Base-by-base conservation (phyloP, 495 filamentous ascomycete genomes). In the Xylaria castorea region DNA sequence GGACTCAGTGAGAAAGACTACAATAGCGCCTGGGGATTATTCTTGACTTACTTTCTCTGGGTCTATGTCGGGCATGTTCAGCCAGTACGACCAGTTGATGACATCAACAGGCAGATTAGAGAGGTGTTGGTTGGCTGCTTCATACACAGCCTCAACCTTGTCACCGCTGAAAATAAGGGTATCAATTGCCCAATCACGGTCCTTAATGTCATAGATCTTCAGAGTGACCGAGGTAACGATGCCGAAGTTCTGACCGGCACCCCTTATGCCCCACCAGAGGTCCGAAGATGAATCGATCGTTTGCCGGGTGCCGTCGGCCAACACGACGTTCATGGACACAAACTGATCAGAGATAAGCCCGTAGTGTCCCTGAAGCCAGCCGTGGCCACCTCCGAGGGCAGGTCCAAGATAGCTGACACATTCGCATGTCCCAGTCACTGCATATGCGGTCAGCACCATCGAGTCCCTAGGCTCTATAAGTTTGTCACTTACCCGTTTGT, bases 181-280 rank as follows among this genome's bases (percentile, higher is more conserved):
- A 62, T 81, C 81, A 42, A 84, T 83, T 16, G 84, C 79, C 81
- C 83, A 87, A 64, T 84, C 74, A 9, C 30, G 34, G 66, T 83
- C 42, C 70, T 80, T 66, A 60, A 81, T 79, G 3, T 66, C 72
- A 76, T 86, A 87, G 60, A 88, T 80, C 76, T 86, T 86, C 51
- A 74, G 73, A 30, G 81, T 85, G 40, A 86, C 75, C 11, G 82
- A 85, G 16, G 82, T 85, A 32, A 91, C 85, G 75, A 91, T 87
- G 62, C 89, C 89, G 68, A 91, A 91, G 77, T 91, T 91, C 75
- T 89, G 86, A 6, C 89, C 89, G 42, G 88, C 89, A 5, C 90
- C 90, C 58, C 81, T 80, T 65, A 91, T 75, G 9, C 82, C 89
- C 87, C 87, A 90, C 76, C 80, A 90, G 64, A 90, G 83, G 32